Percentiles rank a stretch among this genome's conserved stretches.
These are phyloP conservation scores for Scedosporium aurantiacum DNA, from an alignment of 2,329 filamentous ascomycete genomes.

Conservation along the genomic window DNA sequence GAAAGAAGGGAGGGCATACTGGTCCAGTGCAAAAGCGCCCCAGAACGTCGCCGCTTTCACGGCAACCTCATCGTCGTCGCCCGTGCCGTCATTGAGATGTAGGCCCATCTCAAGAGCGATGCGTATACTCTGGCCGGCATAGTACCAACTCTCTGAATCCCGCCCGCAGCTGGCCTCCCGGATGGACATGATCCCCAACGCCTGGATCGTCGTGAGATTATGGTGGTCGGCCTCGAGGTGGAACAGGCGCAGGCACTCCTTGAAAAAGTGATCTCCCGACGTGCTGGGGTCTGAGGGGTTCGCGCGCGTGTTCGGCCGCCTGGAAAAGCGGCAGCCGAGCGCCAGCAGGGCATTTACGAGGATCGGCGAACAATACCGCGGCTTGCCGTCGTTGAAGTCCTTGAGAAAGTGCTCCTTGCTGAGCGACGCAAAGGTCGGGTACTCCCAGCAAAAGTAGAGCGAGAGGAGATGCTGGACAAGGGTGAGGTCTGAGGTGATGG, in stretches of 20 bases:
- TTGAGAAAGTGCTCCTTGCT: slow-evolving; percentile 60
- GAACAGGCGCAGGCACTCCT: slow-evolving; percentile 53
- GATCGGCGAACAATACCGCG: slow-evolving; percentile 56
- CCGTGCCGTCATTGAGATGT: slow-evolving; percentile 40
- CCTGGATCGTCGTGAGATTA: slow-evolving; percentile 60
- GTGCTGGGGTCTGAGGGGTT: slow-evolving; percentile 50
- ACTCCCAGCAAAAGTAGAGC: slow-evolving; percentile 66
- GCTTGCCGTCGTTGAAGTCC: slow-evolving; percentile 50
- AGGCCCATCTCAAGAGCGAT: slow-evolving; percentile 63
- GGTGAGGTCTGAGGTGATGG: slow-evolving; percentile 42
- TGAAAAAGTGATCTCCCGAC: slow-evolving; percentile 65
- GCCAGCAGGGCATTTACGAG: slow-evolving; percentile 56
- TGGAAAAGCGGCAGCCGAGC: slow-evolving; percentile 58
- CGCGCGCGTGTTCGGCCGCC: slow-evolving; percentile 50
- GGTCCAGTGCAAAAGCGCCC: slow-evolving; percentile 52
- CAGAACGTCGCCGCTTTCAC: slow-evolving; percentile 50
- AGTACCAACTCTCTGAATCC: slow-evolving; percentile 63
- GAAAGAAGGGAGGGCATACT: slow-evolving; percentile 34
- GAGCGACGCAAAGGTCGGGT: slow-evolving; percentile 62
- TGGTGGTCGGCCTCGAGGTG: slow-evolving; percentile 47
- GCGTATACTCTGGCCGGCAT: slow-evolving; percentile 60
- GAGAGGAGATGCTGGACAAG: slow-evolving; percentile 54
- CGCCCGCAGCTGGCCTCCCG: slow-evolving; percentile 62
- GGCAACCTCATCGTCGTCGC: slow-evolving; percentile 44
- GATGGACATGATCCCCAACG: slow-evolving; percentile 65